phyloP scores from a whole-genome alignment of 176 grass and related monocot species.

The Thinopyrum elongatum region DNA sequence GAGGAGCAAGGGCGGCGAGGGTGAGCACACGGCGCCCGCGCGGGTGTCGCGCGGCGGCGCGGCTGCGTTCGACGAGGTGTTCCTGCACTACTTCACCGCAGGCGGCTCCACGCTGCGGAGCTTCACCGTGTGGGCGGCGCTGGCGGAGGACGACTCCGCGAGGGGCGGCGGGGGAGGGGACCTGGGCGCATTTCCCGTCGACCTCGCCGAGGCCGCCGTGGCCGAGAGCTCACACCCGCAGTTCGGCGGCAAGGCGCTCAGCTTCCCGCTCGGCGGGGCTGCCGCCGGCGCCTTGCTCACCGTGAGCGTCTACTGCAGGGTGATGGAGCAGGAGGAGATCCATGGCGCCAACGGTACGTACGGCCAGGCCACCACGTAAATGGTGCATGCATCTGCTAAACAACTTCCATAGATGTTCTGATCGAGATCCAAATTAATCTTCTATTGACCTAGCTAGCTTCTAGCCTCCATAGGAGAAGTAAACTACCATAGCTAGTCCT shows the following conservation, averaged over 20 bases:
- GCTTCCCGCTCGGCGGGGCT: conserved; percentile 64
- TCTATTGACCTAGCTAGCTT: neutral
- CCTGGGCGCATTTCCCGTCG: conserved; percentile 67
- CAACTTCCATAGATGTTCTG: neutral
- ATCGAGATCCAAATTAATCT: neutral
- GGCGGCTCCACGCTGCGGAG: conserved; percentile 44
- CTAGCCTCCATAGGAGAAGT: conserved; percentile 10
- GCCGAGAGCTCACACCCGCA: conserved; percentile 35
- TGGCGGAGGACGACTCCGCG: conserved; percentile 58
- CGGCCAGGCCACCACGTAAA: neutral
- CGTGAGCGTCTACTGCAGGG: conserved; percentile 68
- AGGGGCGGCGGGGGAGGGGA: conserved; percentile 35
- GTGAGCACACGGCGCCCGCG: conserved; percentile 70
- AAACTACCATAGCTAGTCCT: neutral
- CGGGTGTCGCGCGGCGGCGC: conserved; percentile 37
- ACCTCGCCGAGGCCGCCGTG: conserved; percentile 53
- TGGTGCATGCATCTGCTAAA: neutral
- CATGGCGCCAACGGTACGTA: conserved; percentile 38
- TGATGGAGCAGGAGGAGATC: conserved; percentile 52
- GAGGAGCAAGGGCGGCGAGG: conserved; percentile 64
- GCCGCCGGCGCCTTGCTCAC: conserved; percentile 59
- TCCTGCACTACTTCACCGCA: conserved; percentile 64
- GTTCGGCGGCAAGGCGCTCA: conserved; percentile 67
- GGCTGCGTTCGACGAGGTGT: conserved; percentile 78
- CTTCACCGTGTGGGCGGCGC: conserved; percentile 74